Percentiles rank a stretch among this genome's conserved stretches.
These are phyloP conservation scores for Biscogniauxia marginata DNA, from an alignment of 2,329 filamentous ascomycete species.

Conservation along the genomic window DNA sequence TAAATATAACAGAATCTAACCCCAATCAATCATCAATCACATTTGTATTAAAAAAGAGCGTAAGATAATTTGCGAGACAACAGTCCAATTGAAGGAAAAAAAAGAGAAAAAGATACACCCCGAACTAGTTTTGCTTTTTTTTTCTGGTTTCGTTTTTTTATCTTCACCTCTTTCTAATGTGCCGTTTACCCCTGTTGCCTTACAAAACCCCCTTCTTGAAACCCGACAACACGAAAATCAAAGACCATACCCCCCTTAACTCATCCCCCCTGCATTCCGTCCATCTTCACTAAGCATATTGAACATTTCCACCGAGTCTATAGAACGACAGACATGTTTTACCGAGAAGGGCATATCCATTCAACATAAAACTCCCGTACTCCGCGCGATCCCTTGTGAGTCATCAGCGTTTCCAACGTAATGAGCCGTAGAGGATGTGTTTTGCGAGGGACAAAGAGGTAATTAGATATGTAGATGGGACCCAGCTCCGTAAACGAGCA, in stretches of 20 bases:
- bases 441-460: background rate
- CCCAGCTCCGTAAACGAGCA: background rate
- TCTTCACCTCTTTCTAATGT: background rate
- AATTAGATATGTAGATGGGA: background rate
- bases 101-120: background rate
- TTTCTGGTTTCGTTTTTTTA: background rate
- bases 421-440: background rate
- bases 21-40: background rate
- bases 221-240: background rate
- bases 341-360: background rate
- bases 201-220: background rate
- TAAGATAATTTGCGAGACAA: background rate
- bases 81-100: background rate
- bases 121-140: background rate
- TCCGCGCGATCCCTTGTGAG: background rate
- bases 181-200: background rate
- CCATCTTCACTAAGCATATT: background rate
- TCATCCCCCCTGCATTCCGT: background rate
- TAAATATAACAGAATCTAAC: background rate
- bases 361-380: background rate
- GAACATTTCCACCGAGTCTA: background rate
- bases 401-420: slow-evolving; percentile 2
- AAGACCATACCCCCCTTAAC: background rate
- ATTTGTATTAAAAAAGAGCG: background rate
- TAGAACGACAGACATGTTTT: background rate